phyloP scores from a whole-genome alignment of 2,329 filamentous ascomycete genomes.

The Aspergillus sp. region DNA sequence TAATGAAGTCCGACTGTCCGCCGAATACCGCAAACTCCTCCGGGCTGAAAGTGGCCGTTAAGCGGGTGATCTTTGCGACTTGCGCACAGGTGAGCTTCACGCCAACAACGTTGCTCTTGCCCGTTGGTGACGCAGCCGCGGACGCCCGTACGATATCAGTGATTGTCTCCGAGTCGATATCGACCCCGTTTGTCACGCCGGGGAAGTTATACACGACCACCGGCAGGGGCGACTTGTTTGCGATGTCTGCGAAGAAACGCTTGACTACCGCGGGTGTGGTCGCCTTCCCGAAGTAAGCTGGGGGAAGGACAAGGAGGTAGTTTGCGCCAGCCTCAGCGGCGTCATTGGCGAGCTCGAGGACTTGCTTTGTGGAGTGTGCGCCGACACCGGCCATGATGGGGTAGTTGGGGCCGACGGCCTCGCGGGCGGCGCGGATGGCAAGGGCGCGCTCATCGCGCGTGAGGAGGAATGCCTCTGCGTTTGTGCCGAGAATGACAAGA shows the following conservation, averaged over 20 bases:
- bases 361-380: conserved; percentile 65
- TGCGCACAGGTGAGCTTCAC: conserved; percentile 66
- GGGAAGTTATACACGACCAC: conserved; percentile 70
- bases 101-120: conserved; percentile 56
- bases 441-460: conserved; percentile 58
- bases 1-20: conserved; percentile 70
- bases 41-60: conserved; percentile 53
- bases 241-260: conserved; percentile 60
- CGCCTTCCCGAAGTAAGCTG: conserved; percentile 65
- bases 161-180: conserved; percentile 66
- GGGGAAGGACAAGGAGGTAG: conserved; percentile 62
- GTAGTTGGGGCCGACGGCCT: conserved; percentile 52
- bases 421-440: conserved; percentile 57
- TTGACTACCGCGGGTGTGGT: conserved; percentile 60
- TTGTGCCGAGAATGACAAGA: conserved; percentile 57
- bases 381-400: conserved; percentile 65
- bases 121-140: conserved; percentile 31
- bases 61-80: conserved; percentile 60
- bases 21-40: conserved; percentile 67
- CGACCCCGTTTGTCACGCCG: conserved; percentile 65
- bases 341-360: conserved; percentile 59
- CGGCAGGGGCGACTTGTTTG: conserved; percentile 52
- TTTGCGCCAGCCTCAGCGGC: conserved; percentile 61
- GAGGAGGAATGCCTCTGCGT: conserved; percentile 57
- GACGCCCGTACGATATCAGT: conserved; percentile 52